These are phyloP conservation scores for Betula pendula DNA, from an alignment of 306 rosid genomes.

Conservation along the genomic window DNA sequence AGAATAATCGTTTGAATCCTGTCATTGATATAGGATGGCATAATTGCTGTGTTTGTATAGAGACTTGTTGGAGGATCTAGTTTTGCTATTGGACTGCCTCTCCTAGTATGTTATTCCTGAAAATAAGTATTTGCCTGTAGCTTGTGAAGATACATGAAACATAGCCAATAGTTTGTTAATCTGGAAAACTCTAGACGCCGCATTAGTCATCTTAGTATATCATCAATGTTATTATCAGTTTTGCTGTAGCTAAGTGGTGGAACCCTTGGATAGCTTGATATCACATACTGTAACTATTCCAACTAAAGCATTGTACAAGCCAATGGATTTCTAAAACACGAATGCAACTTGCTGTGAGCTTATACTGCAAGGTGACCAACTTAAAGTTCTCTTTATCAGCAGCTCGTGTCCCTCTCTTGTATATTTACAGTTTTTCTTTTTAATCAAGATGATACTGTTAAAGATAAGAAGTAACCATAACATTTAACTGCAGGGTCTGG, in stretches of 20 bases:
- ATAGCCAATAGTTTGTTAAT: not conserved
- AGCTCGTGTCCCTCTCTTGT: slow-evolving; percentile 37
- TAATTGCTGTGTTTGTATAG: not conserved
- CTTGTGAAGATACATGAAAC: not conserved
- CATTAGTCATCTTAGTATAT: not conserved
- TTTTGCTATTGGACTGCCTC: not conserved
- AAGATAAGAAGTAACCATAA: slow-evolving; percentile 62
- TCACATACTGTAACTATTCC: slow-evolving; percentile 20
- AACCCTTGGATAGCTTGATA: slow-evolving; percentile 31
- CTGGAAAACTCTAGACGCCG: not conserved
- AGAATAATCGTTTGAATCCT: not conserved
- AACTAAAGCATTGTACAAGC: slow-evolving; percentile 13
- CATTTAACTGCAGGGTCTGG: slow-evolving; percentile 87
- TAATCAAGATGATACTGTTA: slow-evolving; percentile 41
- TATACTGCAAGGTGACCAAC: slow-evolving; percentile 29
- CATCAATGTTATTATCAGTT: not conserved
- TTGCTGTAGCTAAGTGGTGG: not conserved
- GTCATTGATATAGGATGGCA: not conserved
- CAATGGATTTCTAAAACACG: slow-evolving; percentile 27
- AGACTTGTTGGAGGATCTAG: not conserved
- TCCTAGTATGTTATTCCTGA: not conserved
- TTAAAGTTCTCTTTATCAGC: slow-evolving; percentile 34
- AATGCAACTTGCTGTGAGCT: slow-evolving; percentile 31
- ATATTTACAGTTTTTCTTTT: slow-evolving; percentile 23
- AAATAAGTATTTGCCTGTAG: slow-evolving; percentile 6